Evolutionary conservation across 2,329 filamentous ascomycete species (phyloP).

Genomic region (Botryotinia convoluta): DNA sequence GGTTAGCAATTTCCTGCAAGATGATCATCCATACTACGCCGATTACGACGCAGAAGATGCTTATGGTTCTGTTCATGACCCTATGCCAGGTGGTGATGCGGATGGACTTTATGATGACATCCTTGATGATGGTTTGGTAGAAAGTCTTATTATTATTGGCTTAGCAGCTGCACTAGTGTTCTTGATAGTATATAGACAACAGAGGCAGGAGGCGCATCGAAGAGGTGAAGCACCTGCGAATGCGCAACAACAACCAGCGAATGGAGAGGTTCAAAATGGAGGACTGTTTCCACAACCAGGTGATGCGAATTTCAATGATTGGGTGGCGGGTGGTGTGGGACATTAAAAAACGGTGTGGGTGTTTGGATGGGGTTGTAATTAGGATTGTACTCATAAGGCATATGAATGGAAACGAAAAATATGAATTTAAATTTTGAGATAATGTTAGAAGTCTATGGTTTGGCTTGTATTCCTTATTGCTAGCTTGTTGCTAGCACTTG

Average conservation of each 20-base stretch:
- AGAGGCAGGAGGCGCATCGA: slow-evolving; percentile 58
- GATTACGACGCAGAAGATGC: slow-evolving; percentile 50
- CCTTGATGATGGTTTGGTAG: slow-evolving; percentile 75
- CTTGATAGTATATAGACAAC: slow-evolving; percentile 78
- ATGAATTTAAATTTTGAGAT: neutral
- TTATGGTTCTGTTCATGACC: slow-evolving; percentile 49
- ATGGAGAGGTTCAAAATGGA: slow-evolving; percentile 41
- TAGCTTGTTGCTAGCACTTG: neutral
- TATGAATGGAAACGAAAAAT: neutral
- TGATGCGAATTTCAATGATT: slow-evolving; percentile 66
- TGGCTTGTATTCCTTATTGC: neutral
- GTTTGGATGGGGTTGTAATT: neutral
- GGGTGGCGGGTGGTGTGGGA: slow-evolving; percentile 62
- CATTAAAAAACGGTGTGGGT: slow-evolving; percentile 43
- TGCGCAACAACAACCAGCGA: slow-evolving; percentile 37
- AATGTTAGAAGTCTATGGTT: neutral
- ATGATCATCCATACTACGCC: slow-evolving; percentile 57
- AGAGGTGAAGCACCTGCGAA: slow-evolving; percentile 42
- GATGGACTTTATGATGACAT: slow-evolving; percentile 59
- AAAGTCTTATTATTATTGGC: slow-evolving; percentile 79
- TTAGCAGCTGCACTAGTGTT: slow-evolving; percentile 72
- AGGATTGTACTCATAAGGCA: neutral
- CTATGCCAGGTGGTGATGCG: slow-evolving; percentile 54
- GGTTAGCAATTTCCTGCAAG: slow-evolving; percentile 79
- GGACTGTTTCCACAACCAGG: slow-evolving; percentile 64